Percentiles rank a stretch among this genome's conserved stretches.
Conservation (phyloP, 1,284 basidiomycete species). For the Leucoagaricus sp. region DNA sequence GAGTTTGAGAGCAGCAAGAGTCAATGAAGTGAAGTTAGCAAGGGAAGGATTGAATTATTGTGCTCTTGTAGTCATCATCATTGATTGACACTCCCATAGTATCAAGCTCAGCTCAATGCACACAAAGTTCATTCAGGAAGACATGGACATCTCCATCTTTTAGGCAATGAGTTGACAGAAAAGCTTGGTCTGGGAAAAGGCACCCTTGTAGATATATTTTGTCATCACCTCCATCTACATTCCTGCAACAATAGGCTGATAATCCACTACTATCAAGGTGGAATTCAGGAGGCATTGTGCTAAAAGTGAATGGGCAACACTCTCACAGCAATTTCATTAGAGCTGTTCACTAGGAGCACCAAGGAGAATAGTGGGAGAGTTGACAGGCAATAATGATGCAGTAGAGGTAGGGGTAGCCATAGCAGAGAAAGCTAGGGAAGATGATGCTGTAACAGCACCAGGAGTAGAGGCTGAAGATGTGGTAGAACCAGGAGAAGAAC, state of each 20-base stretch:
- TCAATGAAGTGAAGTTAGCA: constrained; percentile 30
- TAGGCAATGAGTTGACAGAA: neutral
- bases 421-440: no score
- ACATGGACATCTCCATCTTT: neutral
- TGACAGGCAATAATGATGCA: no score
- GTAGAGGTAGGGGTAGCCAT: neutral
- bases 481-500: no score
- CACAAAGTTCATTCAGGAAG: constrained; percentile 14
- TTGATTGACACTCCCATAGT: constrained; percentile 31
- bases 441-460: no score
- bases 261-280: neutral
- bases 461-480: no score
- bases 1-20: no score
- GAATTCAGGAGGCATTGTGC: neutral
- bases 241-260: neutral
- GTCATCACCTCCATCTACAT: neutral
- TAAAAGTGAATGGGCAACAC: neutral
- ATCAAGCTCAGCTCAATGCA: constrained; percentile 27
- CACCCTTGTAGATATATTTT: constrained; percentile 1
- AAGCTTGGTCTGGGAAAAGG: neutral
- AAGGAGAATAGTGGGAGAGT: neutral
- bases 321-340: neutral
- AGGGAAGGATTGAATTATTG: constrained; percentile 33
- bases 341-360: neutral
- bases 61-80: constrained; percentile 32